Conservation (phyloP, 169 alveolate species). For the Plasmodium coatneyi region DNA sequence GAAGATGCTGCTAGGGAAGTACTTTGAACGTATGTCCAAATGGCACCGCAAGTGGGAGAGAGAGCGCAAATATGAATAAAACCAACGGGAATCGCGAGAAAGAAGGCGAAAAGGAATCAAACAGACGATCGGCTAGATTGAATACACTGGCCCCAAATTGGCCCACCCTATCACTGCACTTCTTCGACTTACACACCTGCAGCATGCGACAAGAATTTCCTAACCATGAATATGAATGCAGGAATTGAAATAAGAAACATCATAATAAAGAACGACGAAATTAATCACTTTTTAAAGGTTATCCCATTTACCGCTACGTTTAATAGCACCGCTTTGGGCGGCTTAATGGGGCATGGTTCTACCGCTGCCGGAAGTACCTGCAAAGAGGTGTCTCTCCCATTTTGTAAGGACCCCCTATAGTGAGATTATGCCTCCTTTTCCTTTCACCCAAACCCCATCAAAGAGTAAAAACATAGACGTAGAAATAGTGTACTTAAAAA, state of each 20-base stretch:
- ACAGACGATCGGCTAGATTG: neutral
- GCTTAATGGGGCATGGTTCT: neutral
- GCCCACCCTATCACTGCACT: neutral
- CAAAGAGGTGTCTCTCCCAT: neutral
- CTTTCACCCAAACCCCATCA: neutral
- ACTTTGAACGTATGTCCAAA: conserved; percentile 40
- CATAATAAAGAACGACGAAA: conserved; percentile 57
- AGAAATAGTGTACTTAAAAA: conserved; percentile 67
- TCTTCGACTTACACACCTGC: neutral
- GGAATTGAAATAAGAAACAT: conserved; percentile 64
- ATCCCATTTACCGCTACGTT: neutral
- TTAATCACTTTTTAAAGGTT: conserved; percentile 59
- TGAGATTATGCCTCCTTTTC: neutral
- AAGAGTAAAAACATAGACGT: conserved; percentile 67
- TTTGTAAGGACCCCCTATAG: neutral
- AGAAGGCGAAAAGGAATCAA: neutral
- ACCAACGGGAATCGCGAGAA: neutral
- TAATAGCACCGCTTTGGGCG: neutral
- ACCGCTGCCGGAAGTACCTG: neutral
- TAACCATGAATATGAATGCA: conserved; percentile 55
- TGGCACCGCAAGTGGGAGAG: neutral
- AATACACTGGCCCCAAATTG: neutral
- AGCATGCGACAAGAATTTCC: conserved; percentile 52
- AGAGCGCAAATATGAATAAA: neutral
- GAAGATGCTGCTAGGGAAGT: conserved; percentile 45